Conservation (phyloP, 495 filamentous ascomycete genomes). For the Pyronema domesticum region DNA sequence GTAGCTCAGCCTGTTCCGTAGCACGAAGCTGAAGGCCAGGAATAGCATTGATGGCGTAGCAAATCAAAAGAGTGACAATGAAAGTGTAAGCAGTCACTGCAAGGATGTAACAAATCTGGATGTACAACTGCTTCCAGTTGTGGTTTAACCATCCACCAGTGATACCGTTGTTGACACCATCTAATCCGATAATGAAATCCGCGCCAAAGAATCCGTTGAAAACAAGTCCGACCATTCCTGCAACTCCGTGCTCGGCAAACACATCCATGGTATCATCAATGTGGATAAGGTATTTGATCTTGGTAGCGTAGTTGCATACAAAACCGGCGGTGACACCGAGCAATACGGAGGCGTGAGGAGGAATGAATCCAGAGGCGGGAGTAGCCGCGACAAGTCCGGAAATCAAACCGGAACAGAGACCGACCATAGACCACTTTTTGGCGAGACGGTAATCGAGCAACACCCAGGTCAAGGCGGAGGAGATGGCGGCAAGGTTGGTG, state of each 20-base stretch:
- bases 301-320: conserved; percentile 85
- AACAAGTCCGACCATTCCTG: conserved; percentile 78
- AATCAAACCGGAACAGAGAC: conserved; percentile 91
- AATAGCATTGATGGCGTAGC: conserved; percentile 65
- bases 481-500: conserved; percentile 77
- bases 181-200: conserved; percentile 76
- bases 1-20: conserved; percentile 85
- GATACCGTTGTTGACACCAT: conserved; percentile 71
- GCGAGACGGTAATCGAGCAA: conserved; percentile 88
- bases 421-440: conserved; percentile 97
- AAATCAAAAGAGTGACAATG: conserved; percentile 65
- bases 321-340: conserved; percentile 72
- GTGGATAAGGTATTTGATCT: conserved; percentile 87
- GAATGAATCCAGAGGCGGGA: conserved; percentile 72
- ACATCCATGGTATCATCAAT: conserved; percentile 98
- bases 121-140: conserved; percentile 77
- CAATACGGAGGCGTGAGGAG: conserved; percentile 75
- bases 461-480: conserved; percentile 75
- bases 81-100: conserved; percentile 63
- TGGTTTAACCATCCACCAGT: conserved; percentile 72
- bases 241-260: conserved; percentile 92
- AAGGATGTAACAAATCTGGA: conserved; percentile 78
- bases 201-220: conserved; percentile 88
- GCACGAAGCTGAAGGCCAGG: conserved; percentile 86
- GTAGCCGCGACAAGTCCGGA: conserved; percentile 80